A percentile compares a stretch with the other conserved stretches of the same genome.
phyloP scores from a whole-genome alignment of 768 basidiomycete genomes.

The Trametes punicea region DNA sequence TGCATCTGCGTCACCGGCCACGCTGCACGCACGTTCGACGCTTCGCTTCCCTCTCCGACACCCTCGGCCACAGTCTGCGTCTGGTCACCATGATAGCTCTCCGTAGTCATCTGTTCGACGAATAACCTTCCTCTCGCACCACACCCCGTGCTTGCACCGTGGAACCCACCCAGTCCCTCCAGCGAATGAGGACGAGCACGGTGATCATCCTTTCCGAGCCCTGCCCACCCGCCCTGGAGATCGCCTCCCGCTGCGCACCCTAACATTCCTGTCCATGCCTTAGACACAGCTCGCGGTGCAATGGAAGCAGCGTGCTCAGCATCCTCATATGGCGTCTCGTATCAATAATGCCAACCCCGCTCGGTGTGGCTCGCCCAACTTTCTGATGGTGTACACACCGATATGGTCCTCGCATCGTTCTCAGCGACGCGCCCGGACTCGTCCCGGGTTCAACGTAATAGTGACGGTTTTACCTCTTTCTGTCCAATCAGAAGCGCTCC shows the following conservation, averaged over 20 bases:
- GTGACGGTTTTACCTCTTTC: conserved; percentile 16
- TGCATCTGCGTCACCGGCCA: conserved; percentile 2
- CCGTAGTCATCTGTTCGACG: conserved; percentile 13
- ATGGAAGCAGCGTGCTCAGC: background rate
- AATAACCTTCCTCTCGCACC: conserved; percentile 18
- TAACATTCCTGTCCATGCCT: background rate
- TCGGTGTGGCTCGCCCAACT: background rate
- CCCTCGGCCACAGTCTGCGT: conserved; percentile 2
- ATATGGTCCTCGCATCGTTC: conserved; percentile 1
- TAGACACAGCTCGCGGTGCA: background rate
- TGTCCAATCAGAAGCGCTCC: conserved; percentile 6
- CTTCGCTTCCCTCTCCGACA: conserved; percentile 10
- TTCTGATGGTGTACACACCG: background rate
- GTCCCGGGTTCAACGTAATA: conserved; percentile 12
- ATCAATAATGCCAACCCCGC: too few relatives aligned
- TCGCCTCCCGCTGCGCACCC: background rate
- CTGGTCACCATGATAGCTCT: background rate
- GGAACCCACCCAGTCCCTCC: background rate
- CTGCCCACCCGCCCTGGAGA: background rate
- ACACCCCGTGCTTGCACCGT: conserved; percentile 8
- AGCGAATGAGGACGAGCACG: conserved; percentile 21
- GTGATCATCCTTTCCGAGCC: conserved; percentile 1
- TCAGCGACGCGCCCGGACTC: background rate
- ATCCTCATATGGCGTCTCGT: background rate
- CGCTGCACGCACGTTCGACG: conserved; percentile 21